Evolutionary conservation across 768 basidiomycete species (phyloP).

Genomic region (Lactifluus echinatus): DNA sequence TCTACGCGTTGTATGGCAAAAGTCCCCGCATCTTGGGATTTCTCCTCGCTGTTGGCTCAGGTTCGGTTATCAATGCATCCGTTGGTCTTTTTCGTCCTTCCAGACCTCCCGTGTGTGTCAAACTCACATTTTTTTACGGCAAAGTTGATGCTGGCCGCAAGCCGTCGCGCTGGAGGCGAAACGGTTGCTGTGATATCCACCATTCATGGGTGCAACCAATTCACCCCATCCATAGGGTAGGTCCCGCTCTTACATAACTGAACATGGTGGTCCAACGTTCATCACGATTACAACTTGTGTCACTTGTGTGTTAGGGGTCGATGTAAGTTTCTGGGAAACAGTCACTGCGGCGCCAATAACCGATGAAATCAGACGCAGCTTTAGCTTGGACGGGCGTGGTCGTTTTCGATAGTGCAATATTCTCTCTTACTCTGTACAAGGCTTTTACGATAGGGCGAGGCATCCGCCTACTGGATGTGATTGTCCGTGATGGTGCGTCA

Average conservation of each 20-base stretch:
- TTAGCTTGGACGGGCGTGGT: constrained; percentile 6
- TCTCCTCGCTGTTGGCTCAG: background rate
- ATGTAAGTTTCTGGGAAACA: background rate
- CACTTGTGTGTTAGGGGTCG: background rate
- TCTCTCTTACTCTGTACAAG: constrained; percentile 9
- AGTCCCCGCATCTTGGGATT: background rate
- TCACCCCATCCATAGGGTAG: background rate
- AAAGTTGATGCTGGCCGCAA: background rate
- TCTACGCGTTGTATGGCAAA: constrained; percentile 1
- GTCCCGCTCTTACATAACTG: too few species aligned
- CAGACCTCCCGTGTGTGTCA: background rate
- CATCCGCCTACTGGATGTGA: constrained; percentile 2
- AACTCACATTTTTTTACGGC: background rate
- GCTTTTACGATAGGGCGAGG: constrained; percentile 2
- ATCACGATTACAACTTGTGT: background rate
- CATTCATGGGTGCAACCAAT: background rate
- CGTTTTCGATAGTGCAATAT: constrained; percentile 1
- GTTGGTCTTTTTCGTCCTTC: background rate
- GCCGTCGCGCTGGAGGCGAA: background rate
- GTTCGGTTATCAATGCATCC: background rate
- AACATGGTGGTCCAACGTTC: background rate
- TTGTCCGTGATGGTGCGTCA: constrained; percentile 10
- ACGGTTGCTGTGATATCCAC: background rate
- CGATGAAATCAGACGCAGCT: background rate
- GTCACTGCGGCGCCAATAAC: background rate